Evolutionary conservation across 352 stramenopile genomes (phyloP), one percentile per base, ranked within the genome.

Genomic region (Globisporangium canariense): DNA sequence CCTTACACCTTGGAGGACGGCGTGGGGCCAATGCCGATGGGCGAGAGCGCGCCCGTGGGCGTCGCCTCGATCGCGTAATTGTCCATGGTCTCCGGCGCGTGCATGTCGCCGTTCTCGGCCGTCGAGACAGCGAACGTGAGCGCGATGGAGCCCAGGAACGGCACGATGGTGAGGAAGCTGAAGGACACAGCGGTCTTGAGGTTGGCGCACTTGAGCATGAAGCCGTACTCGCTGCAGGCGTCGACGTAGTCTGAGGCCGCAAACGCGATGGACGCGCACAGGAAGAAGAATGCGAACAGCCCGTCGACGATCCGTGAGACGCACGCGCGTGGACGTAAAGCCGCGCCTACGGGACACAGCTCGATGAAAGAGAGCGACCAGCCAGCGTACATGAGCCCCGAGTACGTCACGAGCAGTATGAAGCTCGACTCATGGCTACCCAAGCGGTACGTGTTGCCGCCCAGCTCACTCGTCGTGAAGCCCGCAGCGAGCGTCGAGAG

Each of bases 191-290:
- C 70, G 4, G 71, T 47, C 22, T 69, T 73, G 32, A 88, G 50
- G 55, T 83, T 85, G 50, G 25, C 64, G 64, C 79, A 88, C 47
- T 73, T 50, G 55, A 79, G 63, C 52, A 75, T 58, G 40, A 34
- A 43, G 11, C 56, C 67, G 20, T 77, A 80, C 13, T 63, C 50
- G 43, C 68, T 65, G 43, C 79, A 86, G 32, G 74, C 40, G 51
- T 66, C 47, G 10, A 74, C 70, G 52, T 75, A 77, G 46, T 76
- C 69, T 28, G 66, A 75, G 10, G 43, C 28, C 25, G 40, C 34
- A 49, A 86, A 62, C 10, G 62, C 64, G 18, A 81, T 47, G 0
- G 69, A 72, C 8, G 68, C 68, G 43, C 30, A 65, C 9, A 86
- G 45, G 20, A 74, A 67, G 14, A 80, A 41, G 18, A 70, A 20